phyloP scores from a whole-genome alignment of 1,284 basidiomycete species.

The Ceratobasidium sp. region DNA sequence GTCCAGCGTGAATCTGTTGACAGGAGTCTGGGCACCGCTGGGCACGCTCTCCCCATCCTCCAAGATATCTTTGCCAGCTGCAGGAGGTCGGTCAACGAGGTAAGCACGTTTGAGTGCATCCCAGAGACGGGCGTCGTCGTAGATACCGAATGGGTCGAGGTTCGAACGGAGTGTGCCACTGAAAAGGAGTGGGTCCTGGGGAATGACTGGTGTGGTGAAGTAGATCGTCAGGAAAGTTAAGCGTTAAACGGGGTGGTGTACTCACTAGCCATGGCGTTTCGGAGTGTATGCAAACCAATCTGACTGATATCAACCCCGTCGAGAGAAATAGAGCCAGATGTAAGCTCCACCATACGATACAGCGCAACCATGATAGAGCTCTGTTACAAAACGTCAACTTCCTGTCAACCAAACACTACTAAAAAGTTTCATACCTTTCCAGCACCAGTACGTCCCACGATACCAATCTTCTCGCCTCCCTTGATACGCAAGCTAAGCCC shows the following conservation, averaged over 20 bases:
- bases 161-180: conserved; percentile 85
- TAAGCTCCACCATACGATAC: conserved; percentile 71
- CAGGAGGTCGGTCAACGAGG: conserved; percentile 59
- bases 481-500: conserved; percentile 71
- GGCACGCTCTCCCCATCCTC: conserved; percentile 46
- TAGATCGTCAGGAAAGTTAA: conserved; percentile 51
- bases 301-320: conserved; percentile 49
- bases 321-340: conserved; percentile 67
- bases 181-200: conserved; percentile 77
- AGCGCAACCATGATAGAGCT: conserved; percentile 68
- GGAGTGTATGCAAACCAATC: conserved; percentile 72
- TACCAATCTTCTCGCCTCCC: conserved; percentile 89
- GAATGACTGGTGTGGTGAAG: conserved; percentile 65
- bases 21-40: conserved; percentile 58
- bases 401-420: not conserved
- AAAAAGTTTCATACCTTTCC: conserved; percentile 43
- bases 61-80: conserved; percentile 44
- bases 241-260: conserved; percentile 53
- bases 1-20: conserved; percentile 78
- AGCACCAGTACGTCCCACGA: conserved; percentile 68
- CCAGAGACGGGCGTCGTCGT: conserved; percentile 81
- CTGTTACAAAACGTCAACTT: conserved; percentile 53
- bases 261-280: conserved; percentile 69
- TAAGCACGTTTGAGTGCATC: conserved; percentile 84
- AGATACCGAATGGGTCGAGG: conserved; percentile 79